phyloP scores from a whole-genome alignment of 495 filamentous ascomycete species.

The Penicillium lividum region DNA sequence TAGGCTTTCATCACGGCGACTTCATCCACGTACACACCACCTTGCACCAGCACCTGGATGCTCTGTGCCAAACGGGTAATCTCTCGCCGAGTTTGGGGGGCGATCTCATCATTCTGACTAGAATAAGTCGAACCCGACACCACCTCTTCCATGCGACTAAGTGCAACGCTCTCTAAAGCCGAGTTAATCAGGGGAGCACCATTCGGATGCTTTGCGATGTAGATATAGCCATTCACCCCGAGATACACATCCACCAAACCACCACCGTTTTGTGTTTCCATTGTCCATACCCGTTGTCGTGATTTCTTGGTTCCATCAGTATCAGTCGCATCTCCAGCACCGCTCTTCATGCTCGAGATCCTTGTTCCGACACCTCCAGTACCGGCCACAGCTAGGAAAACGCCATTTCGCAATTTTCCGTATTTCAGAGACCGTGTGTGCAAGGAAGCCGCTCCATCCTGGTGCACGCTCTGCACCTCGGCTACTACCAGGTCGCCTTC shows the following conservation, averaged over 20 bases:
- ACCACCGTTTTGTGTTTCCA: slow-evolving; percentile 66
- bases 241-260: slow-evolving; percentile 83
- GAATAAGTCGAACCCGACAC: slow-evolving; percentile 76
- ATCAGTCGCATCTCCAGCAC: slow-evolving; percentile 24
- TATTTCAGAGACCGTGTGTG: slow-evolving; percentile 91
- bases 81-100: slow-evolving; percentile 74
- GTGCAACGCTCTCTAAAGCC: slow-evolving; percentile 53
- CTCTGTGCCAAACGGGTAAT: slow-evolving; percentile 80
- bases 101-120: slow-evolving; percentile 85
- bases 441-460: slow-evolving; percentile 77
- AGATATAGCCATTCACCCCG: slow-evolving; percentile 95
- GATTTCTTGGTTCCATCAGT: slow-evolving; percentile 73
- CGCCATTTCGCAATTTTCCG: slow-evolving; percentile 89
- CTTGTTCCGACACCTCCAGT: slow-evolving; percentile 68
- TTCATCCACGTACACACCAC: slow-evolving; percentile 85
- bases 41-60: slow-evolving; percentile 75
- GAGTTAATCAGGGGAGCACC: slow-evolving; percentile 53
- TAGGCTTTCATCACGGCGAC: slow-evolving; percentile 85
- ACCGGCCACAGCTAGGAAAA: slow-evolving; percentile 79
- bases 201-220: slow-evolving; percentile 77
- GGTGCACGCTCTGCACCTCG: slow-evolving; percentile 82
- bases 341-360: slow-evolving; percentile 36
- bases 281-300: slow-evolving; percentile 82
- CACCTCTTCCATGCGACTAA: slow-evolving; percentile 83
- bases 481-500: slow-evolving; percentile 90